A percentile compares a stretch with the other conserved stretches of the same genome.
Conservation (phyloP, 202 grass and related monocot genomes). For the Schoenoplectus tabernaemontani region DNA sequence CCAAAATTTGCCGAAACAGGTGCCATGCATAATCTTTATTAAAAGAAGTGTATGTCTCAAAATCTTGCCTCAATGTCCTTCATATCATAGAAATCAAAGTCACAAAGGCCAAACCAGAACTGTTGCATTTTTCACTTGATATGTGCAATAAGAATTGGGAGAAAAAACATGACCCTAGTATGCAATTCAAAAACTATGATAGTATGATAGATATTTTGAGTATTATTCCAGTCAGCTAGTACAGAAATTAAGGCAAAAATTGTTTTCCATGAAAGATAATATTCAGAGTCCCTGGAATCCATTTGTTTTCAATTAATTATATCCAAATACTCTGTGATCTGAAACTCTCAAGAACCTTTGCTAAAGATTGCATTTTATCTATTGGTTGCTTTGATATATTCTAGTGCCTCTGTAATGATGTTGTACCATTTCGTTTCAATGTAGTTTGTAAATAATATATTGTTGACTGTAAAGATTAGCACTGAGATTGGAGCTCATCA, state of each 20-base stretch:
- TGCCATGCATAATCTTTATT: constrained; percentile 71
- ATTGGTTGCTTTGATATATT: background rate
- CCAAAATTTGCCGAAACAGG: constrained; percentile 96
- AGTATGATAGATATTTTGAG: background rate
- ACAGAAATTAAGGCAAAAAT: background rate
- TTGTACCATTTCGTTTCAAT: background rate
- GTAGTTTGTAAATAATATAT: no score
- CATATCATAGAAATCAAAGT: constrained; percentile 19
- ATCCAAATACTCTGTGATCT: background rate
- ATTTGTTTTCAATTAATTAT: background rate
- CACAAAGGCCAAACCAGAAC: background rate
- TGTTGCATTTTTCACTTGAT: background rate
- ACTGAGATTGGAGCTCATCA: background rate
- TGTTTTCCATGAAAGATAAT: background rate
- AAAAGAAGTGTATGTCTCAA: constrained; percentile 72
- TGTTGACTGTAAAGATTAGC: background rate
- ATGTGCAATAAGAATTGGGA: background rate
- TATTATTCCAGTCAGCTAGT: background rate
- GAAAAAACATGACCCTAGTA: background rate
- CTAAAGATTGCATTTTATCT: background rate
- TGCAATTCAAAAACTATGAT: background rate
- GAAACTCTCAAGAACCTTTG: background rate
- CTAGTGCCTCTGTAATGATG: background rate
- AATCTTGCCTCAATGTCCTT: constrained; percentile 79
- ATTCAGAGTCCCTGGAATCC: background rate